Conservation (phyloP, 306 rosid genomes). For the Lathyrus aphaca region DNA sequence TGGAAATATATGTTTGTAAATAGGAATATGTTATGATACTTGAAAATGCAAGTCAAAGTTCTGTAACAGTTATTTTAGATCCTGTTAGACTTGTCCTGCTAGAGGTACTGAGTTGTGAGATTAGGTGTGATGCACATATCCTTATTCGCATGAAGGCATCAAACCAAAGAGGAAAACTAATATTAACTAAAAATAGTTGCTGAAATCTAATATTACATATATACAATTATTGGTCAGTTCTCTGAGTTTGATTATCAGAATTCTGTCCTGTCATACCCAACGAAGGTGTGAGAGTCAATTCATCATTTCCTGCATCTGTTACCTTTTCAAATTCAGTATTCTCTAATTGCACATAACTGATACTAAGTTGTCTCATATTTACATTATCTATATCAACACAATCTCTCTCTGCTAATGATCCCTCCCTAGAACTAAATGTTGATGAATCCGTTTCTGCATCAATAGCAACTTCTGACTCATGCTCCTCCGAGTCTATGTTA, state of each 20-base stretch:
- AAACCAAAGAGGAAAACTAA: neutral
- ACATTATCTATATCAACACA: slow-evolving; percentile 18
- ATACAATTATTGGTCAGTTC: slow-evolving; percentile 9
- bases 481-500: slow-evolving; percentile 32
- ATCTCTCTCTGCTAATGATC: slow-evolving; percentile 29
- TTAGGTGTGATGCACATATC: neutral
- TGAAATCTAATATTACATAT: neutral
- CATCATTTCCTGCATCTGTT: slow-evolving; percentile 30
- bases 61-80: neutral
- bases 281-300: slow-evolving; percentile 34
- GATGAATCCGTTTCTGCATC: slow-evolving; percentile 37
- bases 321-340: slow-evolving; percentile 23
- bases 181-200: neutral
- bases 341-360: slow-evolving; percentile 28
- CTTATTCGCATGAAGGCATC: neutral
- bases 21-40: neutral
- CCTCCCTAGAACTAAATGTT: slow-evolving; percentile 39
- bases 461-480: slow-evolving; percentile 34
- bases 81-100: neutral
- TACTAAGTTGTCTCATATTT: slow-evolving; percentile 22
- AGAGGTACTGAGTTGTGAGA: neutral
- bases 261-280: neutral
- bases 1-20: neutral
- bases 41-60: neutral
- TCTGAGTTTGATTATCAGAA: slow-evolving; percentile 13